Evolutionary conservation across 1,284 basidiomycete genomes (phyloP).

Genomic region (Cystobasidium pallidum): DNA sequence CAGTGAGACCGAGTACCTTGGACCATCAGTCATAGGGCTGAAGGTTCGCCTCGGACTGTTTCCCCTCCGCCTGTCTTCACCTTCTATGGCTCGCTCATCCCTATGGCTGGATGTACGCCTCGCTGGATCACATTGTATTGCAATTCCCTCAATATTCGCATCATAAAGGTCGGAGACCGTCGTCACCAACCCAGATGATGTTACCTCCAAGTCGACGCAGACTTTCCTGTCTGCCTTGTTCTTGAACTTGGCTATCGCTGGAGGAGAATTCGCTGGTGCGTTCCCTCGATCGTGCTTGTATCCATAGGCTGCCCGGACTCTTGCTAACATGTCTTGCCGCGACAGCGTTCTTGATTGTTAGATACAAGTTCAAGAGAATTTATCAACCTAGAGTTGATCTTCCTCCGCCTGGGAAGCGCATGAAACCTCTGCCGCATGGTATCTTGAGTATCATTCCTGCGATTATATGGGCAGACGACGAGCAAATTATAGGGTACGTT

Average conservation of each 20-base stretch:
- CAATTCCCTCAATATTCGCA: not conserved
- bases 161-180: constrained; percentile 28
- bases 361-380: constrained; percentile 56
- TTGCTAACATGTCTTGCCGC: constrained; percentile 30
- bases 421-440: constrained; percentile 54
- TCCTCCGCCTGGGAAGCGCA: constrained; percentile 50
- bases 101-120: too few relatives aligned
- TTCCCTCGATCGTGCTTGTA: not conserved
- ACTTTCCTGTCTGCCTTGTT: constrained; percentile 52
- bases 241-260: constrained; percentile 54
- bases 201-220: constrained; percentile 38
- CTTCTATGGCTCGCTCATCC: too few relatives aligned
- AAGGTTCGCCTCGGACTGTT: too few relatives aligned
- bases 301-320: not conserved
- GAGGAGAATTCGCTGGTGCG: constrained; percentile 48
- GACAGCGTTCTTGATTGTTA: constrained; percentile 55
- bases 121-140: too few relatives aligned
- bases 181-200: constrained; percentile 20
- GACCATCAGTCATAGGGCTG: too few relatives aligned
- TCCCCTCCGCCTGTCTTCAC: too few relatives aligned
- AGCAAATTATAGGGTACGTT: constrained; percentile 46
- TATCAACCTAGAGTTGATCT: constrained; percentile 57
- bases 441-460: constrained; percentile 57
- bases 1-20: too few relatives aligned
- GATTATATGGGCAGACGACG: constrained; percentile 53